A percentile compares a stretch with the other conserved stretches of the same genome.
phyloP scores from a whole-genome alignment of 2,329 filamentous ascomycete species.

The Apiospora saccharicola region DNA sequence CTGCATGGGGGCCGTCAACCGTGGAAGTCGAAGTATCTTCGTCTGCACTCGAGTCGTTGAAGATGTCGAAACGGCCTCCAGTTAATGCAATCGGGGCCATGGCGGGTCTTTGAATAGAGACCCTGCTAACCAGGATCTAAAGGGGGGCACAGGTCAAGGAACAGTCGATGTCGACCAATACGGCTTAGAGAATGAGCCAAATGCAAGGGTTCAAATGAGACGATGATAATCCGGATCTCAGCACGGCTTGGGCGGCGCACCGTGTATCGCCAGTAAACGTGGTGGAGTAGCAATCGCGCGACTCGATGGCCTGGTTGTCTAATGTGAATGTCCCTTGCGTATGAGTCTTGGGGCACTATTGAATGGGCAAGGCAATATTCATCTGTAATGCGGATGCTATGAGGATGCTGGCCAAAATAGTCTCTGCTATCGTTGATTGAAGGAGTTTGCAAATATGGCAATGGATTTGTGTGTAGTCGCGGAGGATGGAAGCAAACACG shows the following conservation, averaged over 20 bases:
- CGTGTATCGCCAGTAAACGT: slow-evolving; percentile 2
- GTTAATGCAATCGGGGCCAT: slow-evolving; percentile 31
- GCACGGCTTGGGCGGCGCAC: slow-evolving; percentile 29
- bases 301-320: not conserved
- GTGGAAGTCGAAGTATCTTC: slow-evolving; percentile 34
- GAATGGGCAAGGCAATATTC: not conserved
- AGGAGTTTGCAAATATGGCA: not conserved
- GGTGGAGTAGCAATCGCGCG: not conserved
- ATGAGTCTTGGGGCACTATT: not conserved
- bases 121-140: slow-evolving; percentile 27
- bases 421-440: not conserved
- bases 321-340: not conserved
- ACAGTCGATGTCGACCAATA: slow-evolving; percentile 21
- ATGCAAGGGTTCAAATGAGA: slow-evolving; percentile 36
- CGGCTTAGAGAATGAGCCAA: slow-evolving; percentile 29
- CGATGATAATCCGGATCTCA: slow-evolving; percentile 29
- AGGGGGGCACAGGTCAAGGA: slow-evolving; percentile 23
- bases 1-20: slow-evolving; percentile 23
- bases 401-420: slow-evolving; percentile 12
- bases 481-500: not conserved
- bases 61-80: slow-evolving; percentile 36
- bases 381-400: slow-evolving; percentile 10
- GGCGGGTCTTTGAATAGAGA: slow-evolving; percentile 2
- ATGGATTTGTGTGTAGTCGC: not conserved
- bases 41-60: slow-evolving; percentile 36